Evolutionary conservation across 1,139 yeast species (phyloP), one percentile per base, ranked within the genome.

Genomic region (Magnusiomyces magnusii): DNA sequence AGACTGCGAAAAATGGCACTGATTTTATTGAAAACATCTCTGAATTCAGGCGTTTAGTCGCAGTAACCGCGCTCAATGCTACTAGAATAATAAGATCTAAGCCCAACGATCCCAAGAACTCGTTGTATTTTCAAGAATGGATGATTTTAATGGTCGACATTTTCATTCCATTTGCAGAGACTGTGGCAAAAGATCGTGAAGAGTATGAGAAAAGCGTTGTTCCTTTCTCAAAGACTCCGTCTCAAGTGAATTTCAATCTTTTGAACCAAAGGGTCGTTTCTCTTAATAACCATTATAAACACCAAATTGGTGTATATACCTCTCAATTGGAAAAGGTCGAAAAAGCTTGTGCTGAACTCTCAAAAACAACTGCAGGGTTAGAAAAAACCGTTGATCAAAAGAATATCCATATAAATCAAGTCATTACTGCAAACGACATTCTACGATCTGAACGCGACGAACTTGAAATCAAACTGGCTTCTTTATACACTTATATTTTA

Each of bases 401-500:
- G 7, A 17, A 13, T 41, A 41, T 41, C 21, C 7, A 7, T 41
- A 9, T 44, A 27, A 23, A 21, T 21, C 19, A 44, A 23, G 49
- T 24, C 47, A 53, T 24, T 27, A 53, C 47, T 24, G 47, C 44
- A 17, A 36, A 52, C 23, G 17, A 55, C 13, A 57, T 56, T 7
- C 54, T 41, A 17, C 54, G 50, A 53, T 39, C 41, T 15, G 39
- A 34, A 9, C 23, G 25, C 21, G n/a, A 41, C 41, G 51, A 50
- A n/a, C 17, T 44, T 5, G 49, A 44, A 23, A 36, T 54, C 54
- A 41, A 53, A 25, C 28, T 17, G n/a, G 51, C 53, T 25, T 2
- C 55, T 19, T 23, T 19, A 13, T 36, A 51, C 15, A 23, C 36
- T 13, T 49, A 15, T 13, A 17, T 25, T 52, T 23, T 36, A 3